phyloP scores from a whole-genome alignment of 1,284 basidiomycete genomes.

The Ustilago nuda region DNA sequence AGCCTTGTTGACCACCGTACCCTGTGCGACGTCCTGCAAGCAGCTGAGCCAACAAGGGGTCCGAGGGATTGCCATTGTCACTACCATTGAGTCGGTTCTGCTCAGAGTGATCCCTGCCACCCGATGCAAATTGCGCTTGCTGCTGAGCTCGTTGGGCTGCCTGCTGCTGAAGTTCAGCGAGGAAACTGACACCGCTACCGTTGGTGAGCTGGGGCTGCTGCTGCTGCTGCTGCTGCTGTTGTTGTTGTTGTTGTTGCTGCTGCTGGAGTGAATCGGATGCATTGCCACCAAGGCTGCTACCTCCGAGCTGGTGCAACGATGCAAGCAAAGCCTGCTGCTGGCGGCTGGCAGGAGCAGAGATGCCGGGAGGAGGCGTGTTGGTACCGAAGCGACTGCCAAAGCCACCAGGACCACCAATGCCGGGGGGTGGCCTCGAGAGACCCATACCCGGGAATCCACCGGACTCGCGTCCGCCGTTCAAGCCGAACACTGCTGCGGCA shows the following conservation, averaged over 20 bases:
- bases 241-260: constrained; percentile 34
- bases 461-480: constrained; percentile 33
- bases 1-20: constrained; percentile 24
- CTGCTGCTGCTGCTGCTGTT: constrained; percentile 30
- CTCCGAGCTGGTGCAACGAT: constrained; percentile 46
- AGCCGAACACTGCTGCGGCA: constrained; percentile 29
- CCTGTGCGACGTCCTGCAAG: constrained; percentile 50
- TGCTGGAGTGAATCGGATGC: constrained; percentile 32
- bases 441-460: constrained; percentile 42
- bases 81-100: constrained; percentile 28
- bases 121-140: constrained; percentile 36
- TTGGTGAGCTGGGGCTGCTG: constrained; percentile 34
- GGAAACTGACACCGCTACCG: constrained; percentile 39
- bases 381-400: constrained; percentile 43
- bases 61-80: constrained; percentile 41
- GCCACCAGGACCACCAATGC: constrained; percentile 42
- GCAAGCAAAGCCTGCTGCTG: constrained; percentile 55
- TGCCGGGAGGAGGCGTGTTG: constrained; percentile 47
- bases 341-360: constrained; percentile 41
- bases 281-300: constrained; percentile 15
- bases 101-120: constrained; percentile 23
- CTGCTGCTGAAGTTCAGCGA: constrained; percentile 52
- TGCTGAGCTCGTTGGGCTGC: constrained; percentile 46
- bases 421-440: constrained; percentile 36
- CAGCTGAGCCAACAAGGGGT: constrained; percentile 65